Conservation (phyloP, 1,139 yeast genomes). For the Diutina mesorugosa region DNA sequence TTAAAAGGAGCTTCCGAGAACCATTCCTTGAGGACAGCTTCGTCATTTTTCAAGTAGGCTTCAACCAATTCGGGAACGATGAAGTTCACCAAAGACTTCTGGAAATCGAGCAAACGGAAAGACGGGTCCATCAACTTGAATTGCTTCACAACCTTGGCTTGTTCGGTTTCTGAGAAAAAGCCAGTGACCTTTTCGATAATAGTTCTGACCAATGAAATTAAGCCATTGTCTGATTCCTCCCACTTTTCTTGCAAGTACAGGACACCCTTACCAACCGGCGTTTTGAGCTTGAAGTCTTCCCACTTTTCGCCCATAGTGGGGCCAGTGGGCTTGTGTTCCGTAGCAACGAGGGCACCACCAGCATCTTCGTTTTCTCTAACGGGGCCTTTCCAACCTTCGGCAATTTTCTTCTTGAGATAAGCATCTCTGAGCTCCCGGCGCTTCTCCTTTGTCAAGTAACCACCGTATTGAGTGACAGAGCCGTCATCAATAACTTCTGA, state of each 20-base stretch:
- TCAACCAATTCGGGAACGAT: slow-evolving; percentile 93
- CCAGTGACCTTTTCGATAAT: slow-evolving; percentile 73
- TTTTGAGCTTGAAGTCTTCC: slow-evolving; percentile 54
- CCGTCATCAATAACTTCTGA: slow-evolving; percentile 89
- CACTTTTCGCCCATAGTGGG: slow-evolving; percentile 62
- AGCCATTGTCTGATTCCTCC: slow-evolving; percentile 94
- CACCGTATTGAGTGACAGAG: slow-evolving; percentile 79
- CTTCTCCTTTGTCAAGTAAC: slow-evolving; percentile 77
- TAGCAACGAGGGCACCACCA: slow-evolving; percentile 71
- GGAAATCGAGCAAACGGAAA: slow-evolving; percentile 71
- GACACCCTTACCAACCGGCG: slow-evolving; percentile 56
- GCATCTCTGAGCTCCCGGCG: slow-evolving; percentile 65
- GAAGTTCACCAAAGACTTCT: slow-evolving; percentile 77
- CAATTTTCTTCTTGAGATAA: slow-evolving; percentile 35
- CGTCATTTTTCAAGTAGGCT: slow-evolving; percentile 91
- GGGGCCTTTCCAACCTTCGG: slow-evolving; percentile 18
- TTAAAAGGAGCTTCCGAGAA: slow-evolving; percentile 94
- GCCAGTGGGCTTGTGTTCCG: slow-evolving; percentile 62
- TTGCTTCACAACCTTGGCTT: slow-evolving; percentile 78
- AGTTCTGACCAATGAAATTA: slow-evolving; percentile 71
- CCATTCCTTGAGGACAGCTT: slow-evolving; percentile 74
- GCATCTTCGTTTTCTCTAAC: slow-evolving; percentile 79
- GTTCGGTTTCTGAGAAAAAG: slow-evolving; percentile 90
- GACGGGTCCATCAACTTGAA: slow-evolving; percentile 86
- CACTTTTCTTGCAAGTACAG: slow-evolving; percentile 57